Percentiles rank a stretch among this genome's conserved stretches.
Conservation (phyloP, 345 rosid genomes). For the Carallia brachiata region DNA sequence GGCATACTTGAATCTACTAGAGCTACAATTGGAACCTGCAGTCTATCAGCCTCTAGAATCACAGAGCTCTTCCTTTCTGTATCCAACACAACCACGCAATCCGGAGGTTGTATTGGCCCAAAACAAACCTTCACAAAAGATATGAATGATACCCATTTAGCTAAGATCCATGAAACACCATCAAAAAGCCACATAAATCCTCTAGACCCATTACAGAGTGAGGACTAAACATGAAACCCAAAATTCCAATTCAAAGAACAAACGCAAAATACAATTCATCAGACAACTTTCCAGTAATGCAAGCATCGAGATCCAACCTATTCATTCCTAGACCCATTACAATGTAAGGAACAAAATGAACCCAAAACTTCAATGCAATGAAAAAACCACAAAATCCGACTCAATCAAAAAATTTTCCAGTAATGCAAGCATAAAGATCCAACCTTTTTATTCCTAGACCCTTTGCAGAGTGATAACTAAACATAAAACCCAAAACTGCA, state of each 20-base stretch:
- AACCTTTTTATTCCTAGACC: conserved; percentile 74
- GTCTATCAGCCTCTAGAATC: conserved; percentile 65
- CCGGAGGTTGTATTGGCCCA: conserved; percentile 79
- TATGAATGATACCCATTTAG: background rate
- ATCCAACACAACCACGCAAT: conserved; percentile 85
- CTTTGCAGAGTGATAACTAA: background rate
- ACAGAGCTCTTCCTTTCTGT: conserved; percentile 86
- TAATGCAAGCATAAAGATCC: background rate
- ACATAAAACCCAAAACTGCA: no score
- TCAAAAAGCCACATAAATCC: no score
- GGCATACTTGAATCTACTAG: conserved; percentile 86
- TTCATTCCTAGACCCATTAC: conserved; percentile 61
- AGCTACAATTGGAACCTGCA: conserved; percentile 89
- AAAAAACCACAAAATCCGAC: no score
- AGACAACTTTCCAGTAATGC: no score
- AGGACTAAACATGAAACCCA: no score
- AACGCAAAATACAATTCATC: no score
- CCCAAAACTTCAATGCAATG: no score
- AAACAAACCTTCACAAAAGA: conserved; percentile 49
- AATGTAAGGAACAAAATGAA: no score
- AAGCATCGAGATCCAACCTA: conserved; percentile 22
- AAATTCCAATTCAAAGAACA: no score
- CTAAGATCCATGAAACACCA: background rate
- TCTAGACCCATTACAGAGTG: conserved; percentile 40
- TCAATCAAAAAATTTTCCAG: no score